Evolutionary conservation across 1,284 basidiomycete species (phyloP).

Genomic region (Inonotus obliquus): DNA sequence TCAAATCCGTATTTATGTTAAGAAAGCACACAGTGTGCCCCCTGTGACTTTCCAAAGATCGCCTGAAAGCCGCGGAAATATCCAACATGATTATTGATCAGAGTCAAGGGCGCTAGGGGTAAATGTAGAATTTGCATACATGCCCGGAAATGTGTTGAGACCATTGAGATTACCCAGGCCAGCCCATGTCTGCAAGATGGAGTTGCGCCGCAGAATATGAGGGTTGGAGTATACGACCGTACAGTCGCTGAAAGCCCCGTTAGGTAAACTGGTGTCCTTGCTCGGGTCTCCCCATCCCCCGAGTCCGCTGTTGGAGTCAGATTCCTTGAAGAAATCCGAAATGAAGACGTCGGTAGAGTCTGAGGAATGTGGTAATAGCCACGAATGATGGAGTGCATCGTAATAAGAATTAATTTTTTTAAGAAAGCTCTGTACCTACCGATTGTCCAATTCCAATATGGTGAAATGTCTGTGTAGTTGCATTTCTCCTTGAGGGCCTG

Average conservation of each 20-base stretch:
- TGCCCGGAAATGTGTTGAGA: conserved; percentile 23
- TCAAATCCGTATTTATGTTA: too few relatives aligned
- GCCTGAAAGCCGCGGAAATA: conserved; percentile 33
- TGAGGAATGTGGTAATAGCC: conserved; percentile 15
- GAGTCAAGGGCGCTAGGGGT: conserved; percentile 24
- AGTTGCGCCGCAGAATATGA: conserved; percentile 34
- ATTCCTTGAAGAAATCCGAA: conserved; percentile 29
- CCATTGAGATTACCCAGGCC: conserved; percentile 14
- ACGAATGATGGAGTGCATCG: background rate
- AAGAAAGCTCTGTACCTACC: too few relatives aligned
- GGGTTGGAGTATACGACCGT: conserved; percentile 31
- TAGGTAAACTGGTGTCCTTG: conserved; percentile 28
- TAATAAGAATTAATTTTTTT: background rate
- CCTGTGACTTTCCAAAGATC: conserved; percentile 29
- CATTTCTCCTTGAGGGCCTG: conserved; percentile 30
- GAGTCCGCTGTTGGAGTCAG: conserved; percentile 28
- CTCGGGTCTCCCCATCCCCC: conserved; percentile 35
- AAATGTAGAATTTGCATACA: conserved; percentile 30
- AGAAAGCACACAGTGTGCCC: conserved; percentile 24
- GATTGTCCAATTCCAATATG: conserved; percentile 38
- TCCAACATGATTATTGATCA: conserved; percentile 29
- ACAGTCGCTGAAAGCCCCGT: conserved; percentile 32
- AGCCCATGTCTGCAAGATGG: conserved; percentile 29
- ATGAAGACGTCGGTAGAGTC: conserved; percentile 30
- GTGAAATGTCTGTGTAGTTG: conserved; percentile 30